A percentile compares a stretch with the other conserved stretches of the same genome.
These are phyloP conservation scores for Podaxis sp. DNA, from an alignment of 768 basidiomycete species.

Conservation along the genomic window DNA sequence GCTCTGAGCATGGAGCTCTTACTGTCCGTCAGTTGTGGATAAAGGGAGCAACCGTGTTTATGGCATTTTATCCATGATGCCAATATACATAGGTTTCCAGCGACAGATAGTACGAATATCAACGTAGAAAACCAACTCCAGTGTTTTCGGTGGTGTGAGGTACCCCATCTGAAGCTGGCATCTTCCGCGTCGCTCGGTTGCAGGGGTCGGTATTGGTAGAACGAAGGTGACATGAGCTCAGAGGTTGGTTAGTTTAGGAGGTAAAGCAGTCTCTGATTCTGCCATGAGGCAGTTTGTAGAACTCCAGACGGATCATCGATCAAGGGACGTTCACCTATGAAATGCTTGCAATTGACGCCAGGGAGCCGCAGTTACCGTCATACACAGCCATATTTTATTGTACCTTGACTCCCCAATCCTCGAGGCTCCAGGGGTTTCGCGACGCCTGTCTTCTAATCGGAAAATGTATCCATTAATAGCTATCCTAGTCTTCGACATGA, in stretches of 20 bases:
- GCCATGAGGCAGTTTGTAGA: background rate
- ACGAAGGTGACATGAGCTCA: background rate
- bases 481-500: background rate
- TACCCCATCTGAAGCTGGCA: background rate
- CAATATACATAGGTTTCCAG: background rate
- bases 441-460: too few species aligned
- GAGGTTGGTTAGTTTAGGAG: background rate
- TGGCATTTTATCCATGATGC: background rate
- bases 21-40: constrained; percentile 3
- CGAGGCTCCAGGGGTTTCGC: background rate
- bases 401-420: background rate
- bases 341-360: background rate
- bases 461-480: too few species aligned
- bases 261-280: background rate
- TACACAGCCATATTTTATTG: background rate
- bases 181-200: constrained; percentile 1
- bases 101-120: background rate
- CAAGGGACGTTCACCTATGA: too few species aligned
- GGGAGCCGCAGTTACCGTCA: background rate
- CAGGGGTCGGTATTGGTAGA: background rate
- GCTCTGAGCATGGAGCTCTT: background rate
- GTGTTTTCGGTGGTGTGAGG: background rate
- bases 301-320: background rate
- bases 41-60: background rate
- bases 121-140: background rate